A percentile compares a stretch with the other conserved stretches of the same genome.
Conservation (phyloP, 441 rosid species). For the Francoa sonchifolia region DNA sequence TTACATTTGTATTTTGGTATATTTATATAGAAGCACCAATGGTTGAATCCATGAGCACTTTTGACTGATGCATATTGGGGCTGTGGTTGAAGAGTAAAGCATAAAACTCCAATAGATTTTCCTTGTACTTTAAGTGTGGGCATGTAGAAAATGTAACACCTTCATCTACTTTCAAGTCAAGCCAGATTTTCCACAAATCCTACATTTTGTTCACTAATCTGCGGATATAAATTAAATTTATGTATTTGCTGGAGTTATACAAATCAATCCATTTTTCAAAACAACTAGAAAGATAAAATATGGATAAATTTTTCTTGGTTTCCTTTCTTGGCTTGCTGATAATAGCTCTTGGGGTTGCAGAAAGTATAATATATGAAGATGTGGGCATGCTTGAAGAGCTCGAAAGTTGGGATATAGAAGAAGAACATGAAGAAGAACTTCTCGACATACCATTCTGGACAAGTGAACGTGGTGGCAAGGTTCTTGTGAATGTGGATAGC, state of each 20-base stretch:
- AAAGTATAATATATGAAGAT: constrained; percentile 18
- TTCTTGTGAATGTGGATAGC: constrained; percentile 85
- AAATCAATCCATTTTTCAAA: constrained; percentile 24
- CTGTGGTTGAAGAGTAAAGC: constrained; percentile 82
- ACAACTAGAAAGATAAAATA: constrained; percentile 20
- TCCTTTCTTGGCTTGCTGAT: constrained; percentile 39
- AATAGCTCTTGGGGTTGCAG: constrained; percentile 41
- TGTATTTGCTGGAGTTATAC: constrained; percentile 26
- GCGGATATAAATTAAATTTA: constrained; percentile 34
- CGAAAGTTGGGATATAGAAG: constrained; percentile 43
- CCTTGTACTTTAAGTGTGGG: constrained; percentile 82
- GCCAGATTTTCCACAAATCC: constrained; percentile 35
- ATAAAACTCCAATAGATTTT: constrained; percentile 38
- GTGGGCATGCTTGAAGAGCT: constrained; percentile 41
- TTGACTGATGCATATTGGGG: constrained; percentile 26
- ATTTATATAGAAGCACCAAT: no score
- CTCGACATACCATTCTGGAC: constrained; percentile 35
- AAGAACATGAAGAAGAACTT: constrained; percentile 30
- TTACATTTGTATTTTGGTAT: no score
- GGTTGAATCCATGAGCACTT: constrained; percentile 21
- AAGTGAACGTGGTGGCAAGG: constrained; percentile 47
- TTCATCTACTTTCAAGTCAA: constrained; percentile 88
- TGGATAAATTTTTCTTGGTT: constrained; percentile 37
- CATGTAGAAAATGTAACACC: constrained; percentile 39
- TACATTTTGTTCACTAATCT: constrained; percentile 31